Base-by-base conservation (phyloP, 106 monocot genomes). In the Ottelia alismoides region DNA sequence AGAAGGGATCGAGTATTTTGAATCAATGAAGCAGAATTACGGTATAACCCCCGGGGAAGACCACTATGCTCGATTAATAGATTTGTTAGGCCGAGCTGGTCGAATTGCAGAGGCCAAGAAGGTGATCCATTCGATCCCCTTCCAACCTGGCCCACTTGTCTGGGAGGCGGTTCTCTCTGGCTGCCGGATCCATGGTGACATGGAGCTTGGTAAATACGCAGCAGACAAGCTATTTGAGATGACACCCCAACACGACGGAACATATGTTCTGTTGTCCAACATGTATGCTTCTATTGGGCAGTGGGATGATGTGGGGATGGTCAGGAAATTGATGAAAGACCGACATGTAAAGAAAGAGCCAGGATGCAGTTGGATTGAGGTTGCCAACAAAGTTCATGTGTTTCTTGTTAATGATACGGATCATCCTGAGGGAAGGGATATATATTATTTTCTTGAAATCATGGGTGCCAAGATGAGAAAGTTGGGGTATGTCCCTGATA, bases 101-200 rank as follows among this genome's bases (percentile, higher is more conserved):
- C 27, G 47, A 27, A 4, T 88, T 11, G 67, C 53, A 63, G 79
- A 88, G 53, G 88, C 83, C 11, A 68, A 70, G 23, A 53, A 71
- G 45, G 76, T 83, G 45, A 64, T 78, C 24, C 27, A 27, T 20
- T 68, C 65, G 12, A 79, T 82, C 68, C 88, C 88, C 14, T 71
- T 27, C 22, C 49, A 70, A 58, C 65, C 82, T 2, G 74, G 73
- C 65, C 76, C 67, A 3, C 78, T 53, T 25, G 22, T 79, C 0
- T 88, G 88, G 82, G 76, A 76, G 2, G 30, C 79, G n/a, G 7
- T 88, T 40, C 73, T 76, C 18, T 79, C 83, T 12, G 76, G 70
- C 9, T 83, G 76, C 23, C 62, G 87, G 45, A 72, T 76, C 18
- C 70, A 72, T 57, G 69, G 67, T 22, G 69, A 78, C 22, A 69